Evolutionary conservation across 2,329 filamentous ascomycete genomes (phyloP).

Genomic region (Sphaerulina vaccinii): DNA sequence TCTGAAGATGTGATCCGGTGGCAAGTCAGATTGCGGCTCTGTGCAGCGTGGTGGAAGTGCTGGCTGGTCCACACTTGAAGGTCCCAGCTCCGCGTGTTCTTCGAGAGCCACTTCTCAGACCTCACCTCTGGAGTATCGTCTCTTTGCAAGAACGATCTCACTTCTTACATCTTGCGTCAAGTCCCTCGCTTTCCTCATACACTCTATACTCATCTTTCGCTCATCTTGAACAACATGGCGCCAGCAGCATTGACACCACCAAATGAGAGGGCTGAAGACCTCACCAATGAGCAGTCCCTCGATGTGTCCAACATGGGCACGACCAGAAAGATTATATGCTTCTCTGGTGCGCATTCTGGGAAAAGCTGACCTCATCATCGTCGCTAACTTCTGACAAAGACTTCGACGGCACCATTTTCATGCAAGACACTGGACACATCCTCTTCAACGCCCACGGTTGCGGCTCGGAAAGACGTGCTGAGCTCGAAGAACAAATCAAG

Average conservation of each 20-base stretch:
- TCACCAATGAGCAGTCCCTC: slow-evolving; percentile 7
- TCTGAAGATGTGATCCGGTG: neutral
- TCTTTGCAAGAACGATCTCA: no score
- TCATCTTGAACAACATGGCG: slow-evolving; percentile 31
- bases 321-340: slow-evolving; percentile 59
- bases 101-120: slow-evolving; percentile 8
- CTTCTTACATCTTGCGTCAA: neutral
- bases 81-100: neutral
- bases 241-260: slow-evolving; percentile 32
- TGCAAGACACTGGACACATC: slow-evolving; percentile 63
- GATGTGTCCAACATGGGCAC: slow-evolving; percentile 37
- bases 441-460: slow-evolving; percentile 67
- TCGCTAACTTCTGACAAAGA: slow-evolving; percentile 46
- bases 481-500: slow-evolving; percentile 64
- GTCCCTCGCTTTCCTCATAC: neutral
- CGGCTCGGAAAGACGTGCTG: slow-evolving; percentile 54
- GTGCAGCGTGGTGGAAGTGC: slow-evolving; percentile 6
- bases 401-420: slow-evolving; percentile 71
- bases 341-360: slow-evolving; percentile 49
- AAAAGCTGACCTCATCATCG: neutral
- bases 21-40: neutral
- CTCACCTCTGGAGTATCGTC: neutral
- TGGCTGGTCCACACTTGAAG: neutral
- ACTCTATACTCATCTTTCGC: neutral
- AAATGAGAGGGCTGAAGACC: slow-evolving; percentile 28